Evolutionary conservation across 2,329 filamentous ascomycete genomes (phyloP).

Genomic region (Escovopsis sp.): DNA sequence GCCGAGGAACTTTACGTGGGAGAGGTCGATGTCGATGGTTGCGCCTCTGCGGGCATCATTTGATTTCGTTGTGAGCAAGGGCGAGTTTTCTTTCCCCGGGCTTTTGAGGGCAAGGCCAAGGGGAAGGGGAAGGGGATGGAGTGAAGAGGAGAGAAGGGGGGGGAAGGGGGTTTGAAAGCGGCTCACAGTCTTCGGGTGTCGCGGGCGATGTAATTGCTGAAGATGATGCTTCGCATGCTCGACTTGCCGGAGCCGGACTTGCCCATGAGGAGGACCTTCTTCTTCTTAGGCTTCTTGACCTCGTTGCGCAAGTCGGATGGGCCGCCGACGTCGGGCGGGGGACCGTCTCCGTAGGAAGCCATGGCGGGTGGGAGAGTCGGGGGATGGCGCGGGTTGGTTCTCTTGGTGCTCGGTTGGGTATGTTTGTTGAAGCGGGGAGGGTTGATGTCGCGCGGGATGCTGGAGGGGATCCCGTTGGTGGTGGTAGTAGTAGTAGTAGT

Average conservation of each 20-base stretch:
- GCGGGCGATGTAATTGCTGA: slow-evolving; percentile 96
- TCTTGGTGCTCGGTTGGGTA: no score
- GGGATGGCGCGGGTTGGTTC: background rate
- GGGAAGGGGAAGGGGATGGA: background rate
- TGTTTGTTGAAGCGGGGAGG: no score
- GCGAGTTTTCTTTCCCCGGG: background rate
- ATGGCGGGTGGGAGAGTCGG: slow-evolving; percentile 8
- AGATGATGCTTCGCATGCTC: slow-evolving; percentile 97
- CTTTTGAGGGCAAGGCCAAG: background rate
- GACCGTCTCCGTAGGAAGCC: slow-evolving; percentile 20
- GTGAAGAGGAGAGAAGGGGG: background rate
- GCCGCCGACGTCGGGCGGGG: slow-evolving; percentile 13
- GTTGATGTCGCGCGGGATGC: background rate
- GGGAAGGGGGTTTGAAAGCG: no score
- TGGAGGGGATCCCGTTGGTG: background rate
- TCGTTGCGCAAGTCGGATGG: slow-evolving; percentile 29
- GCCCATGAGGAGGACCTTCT: slow-evolving; percentile 80
- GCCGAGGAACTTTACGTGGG: slow-evolving; percentile 96
- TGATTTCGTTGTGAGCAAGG: background rate
- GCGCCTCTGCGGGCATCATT: slow-evolving; percentile 43
- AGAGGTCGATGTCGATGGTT: slow-evolving; percentile 96
- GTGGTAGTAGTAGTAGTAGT: no score
- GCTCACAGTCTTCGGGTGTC: slow-evolving; percentile 71
- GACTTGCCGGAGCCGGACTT: slow-evolving; percentile 97
- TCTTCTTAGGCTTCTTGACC: slow-evolving; percentile 62